Base-by-base conservation (phyloP, 768 basidiomycete species). In the Infundibulicybe gibba region DNA sequence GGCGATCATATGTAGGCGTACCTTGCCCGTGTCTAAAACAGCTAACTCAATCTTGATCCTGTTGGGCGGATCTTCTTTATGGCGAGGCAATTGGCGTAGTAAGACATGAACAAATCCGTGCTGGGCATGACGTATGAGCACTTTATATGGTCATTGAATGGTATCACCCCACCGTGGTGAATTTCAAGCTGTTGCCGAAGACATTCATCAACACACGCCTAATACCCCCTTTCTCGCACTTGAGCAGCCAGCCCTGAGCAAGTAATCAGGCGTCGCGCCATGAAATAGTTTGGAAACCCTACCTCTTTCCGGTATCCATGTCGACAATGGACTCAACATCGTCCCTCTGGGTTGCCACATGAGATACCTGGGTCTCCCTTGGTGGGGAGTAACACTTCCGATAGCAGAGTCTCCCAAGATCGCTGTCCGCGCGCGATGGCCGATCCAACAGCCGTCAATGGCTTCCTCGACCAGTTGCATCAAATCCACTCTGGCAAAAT, bases 391-490 rank as follows among this genome's bases (percentile, higher is more conserved):
- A 97, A 94, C 85, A 53, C 88, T 94, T 19, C 94, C 94, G 48
- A 97, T 94, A 48, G 85, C 72, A n/a, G 86, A 85, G 51, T 84
- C 81, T 31, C 76, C 80, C 50, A 77, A 70, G 43, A 80, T 76
- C 21, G 79, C 80, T 35, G 83, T 81, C 33, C 93, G 80, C 14
- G 93, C 92, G 20, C 87, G 80, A 57, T 92, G 83, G 11, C 94
- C 94, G 37, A 97, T 88, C 90, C 91, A 97, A 49, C 89, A 94
- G 5, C 92, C 91, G 53, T 97, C 94, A 19, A 94, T 83, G 4
- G 90, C 90, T 57, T 92, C 89, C 64, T 94, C 90, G 16, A 93
- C 80, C 2, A 93, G 75, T 57, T 87, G 83, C 72, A 88, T 80
- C 51, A 92, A 62, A 61, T 93, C 84, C 40, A 89, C 86, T 48